Conservation (phyloP, 192 early-diverging fungal genomes). For the Coemansia sp. region DNA sequence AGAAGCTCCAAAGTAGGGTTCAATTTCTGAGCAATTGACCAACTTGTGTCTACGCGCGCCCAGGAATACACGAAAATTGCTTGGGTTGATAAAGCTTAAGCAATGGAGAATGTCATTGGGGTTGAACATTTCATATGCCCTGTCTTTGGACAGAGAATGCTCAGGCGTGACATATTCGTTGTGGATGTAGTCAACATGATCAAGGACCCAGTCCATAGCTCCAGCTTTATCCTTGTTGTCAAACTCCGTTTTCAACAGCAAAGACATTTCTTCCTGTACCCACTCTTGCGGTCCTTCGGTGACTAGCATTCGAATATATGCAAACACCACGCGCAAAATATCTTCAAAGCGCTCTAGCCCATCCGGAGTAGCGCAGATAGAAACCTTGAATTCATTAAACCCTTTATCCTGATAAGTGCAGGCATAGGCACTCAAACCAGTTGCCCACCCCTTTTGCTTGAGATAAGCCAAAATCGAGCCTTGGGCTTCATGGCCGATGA, state of each 20-base stretch:
- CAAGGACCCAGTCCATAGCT: conserved; percentile 58
- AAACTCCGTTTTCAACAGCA: conserved; percentile 44
- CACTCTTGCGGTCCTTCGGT: conserved; percentile 20
- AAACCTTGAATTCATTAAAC: conserved; percentile 13
- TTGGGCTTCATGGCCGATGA: conserved; percentile 77
- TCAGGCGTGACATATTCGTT: conserved; percentile 61
- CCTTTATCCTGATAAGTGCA: not conserved
- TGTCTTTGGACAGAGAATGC: conserved; percentile 64
- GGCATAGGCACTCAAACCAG: conserved; percentile 7
- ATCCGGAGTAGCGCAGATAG: conserved; percentile 5
- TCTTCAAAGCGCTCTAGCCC: conserved; percentile 28
- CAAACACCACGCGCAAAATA: conserved; percentile 23
- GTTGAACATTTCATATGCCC: conserved; percentile 62
- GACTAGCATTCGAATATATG: conserved; percentile 26
- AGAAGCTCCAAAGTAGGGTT: conserved; percentile 75
- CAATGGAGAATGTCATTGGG: conserved; percentile 57
- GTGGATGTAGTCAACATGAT: conserved; percentile 65
- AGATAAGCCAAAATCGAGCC: conserved; percentile 81
- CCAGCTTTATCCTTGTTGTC: conserved; percentile 60
- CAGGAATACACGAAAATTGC: conserved; percentile 57
- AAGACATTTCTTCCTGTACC: conserved; percentile 34
- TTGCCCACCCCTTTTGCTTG: conserved; percentile 83
- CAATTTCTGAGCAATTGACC: conserved; percentile 44
- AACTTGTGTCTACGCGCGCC: conserved; percentile 22
- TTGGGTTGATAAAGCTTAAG: conserved; percentile 55